Conservation (phyloP, 2,329 filamentous ascomycete genomes). For the Niveomyces coronatus region DNA sequence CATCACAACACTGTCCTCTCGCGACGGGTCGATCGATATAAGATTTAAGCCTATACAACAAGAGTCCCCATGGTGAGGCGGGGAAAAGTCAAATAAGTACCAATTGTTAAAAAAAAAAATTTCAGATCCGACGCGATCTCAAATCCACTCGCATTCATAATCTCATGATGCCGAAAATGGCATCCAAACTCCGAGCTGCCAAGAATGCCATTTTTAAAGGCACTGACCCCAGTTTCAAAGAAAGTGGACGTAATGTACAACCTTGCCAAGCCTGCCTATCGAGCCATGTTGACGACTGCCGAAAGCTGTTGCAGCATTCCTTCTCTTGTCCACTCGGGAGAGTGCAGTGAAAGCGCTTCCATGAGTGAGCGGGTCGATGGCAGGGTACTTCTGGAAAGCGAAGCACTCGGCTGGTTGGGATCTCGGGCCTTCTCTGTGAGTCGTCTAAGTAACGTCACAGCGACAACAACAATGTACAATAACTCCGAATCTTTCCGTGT, state of each 20-base stretch:
- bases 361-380: slow-evolving; percentile 59
- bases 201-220: slow-evolving; percentile 1
- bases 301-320: slow-evolving; percentile 59
- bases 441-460: slow-evolving; percentile 56
- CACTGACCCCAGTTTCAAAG: not conserved
- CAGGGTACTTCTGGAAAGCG: slow-evolving; percentile 50
- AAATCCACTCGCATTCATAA: slow-evolving; percentile 4
- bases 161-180: slow-evolving; percentile 6
- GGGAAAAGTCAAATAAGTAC: too few relatives aligned
- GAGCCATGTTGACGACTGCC: slow-evolving; percentile 38
- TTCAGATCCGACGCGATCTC: too few relatives aligned
- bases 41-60: too few relatives aligned
- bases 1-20: too few relatives aligned
- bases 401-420: slow-evolving; percentile 36
- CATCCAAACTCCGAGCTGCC: slow-evolving; percentile 4
- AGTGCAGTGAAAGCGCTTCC: slow-evolving; percentile 54
- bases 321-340: slow-evolving; percentile 51
- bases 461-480: slow-evolving; percentile 56
- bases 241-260: slow-evolving; percentile 9
- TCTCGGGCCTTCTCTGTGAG: slow-evolving; percentile 58
- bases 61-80: too few relatives aligned
- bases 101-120: slow-evolving; percentile 1
- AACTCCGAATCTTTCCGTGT: slow-evolving; percentile 39
- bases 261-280: slow-evolving; percentile 62
- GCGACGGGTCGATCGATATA: too few relatives aligned